phyloP scores from a whole-genome alignment of 2,329 filamentous ascomycete genomes.

The Diplocarpon mali region DNA sequence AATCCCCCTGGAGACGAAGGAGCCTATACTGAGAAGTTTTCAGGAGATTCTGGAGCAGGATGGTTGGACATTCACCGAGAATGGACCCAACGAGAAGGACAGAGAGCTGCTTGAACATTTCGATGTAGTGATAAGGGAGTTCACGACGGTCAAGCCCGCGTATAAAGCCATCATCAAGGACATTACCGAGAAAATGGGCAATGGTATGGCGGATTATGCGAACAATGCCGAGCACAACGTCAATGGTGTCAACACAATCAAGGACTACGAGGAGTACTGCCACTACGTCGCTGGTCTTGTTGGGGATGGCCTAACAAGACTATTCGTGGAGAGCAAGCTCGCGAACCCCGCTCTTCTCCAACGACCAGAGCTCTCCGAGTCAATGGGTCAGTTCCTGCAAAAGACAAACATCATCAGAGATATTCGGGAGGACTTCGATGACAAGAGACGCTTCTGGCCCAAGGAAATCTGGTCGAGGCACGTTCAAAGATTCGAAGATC shows the following conservation, averaged over 20 bases:
- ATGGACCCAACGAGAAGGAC: conserved; percentile 88
- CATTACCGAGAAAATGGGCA: conserved; percentile 89
- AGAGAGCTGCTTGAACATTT: conserved; percentile 87
- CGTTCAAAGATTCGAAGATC: conserved; percentile 77
- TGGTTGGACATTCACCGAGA: conserved; percentile 83
- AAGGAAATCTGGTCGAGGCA: conserved; percentile 96
- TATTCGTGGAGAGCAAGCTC: conserved; percentile 80
- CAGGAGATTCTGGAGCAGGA: conserved; percentile 67
- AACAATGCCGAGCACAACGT: conserved; percentile 71
- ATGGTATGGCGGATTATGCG: conserved; percentile 96
- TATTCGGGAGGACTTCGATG: conserved; percentile 77
- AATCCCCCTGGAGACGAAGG: conserved; percentile 68
- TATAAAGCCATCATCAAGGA: conserved; percentile 86
- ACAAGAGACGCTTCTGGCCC: conserved; percentile 87
- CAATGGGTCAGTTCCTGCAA: conserved; percentile 95
- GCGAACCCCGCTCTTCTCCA: conserved; percentile 77
- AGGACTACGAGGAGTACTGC: conserved; percentile 94
- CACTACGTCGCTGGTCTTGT: conserved; percentile 99
- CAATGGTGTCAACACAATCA: conserved; percentile 69
- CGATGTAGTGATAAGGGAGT: conserved; percentile 73
- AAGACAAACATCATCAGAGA: conserved; percentile 99
- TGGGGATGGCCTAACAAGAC: conserved; percentile 78
- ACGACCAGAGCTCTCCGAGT: conserved; percentile 72
- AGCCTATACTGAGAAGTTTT: conserved; percentile 76
- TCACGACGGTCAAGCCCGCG: conserved; percentile 73